A percentile compares a stretch with the other conserved stretches of the same genome.
Conservation (phyloP, 345 rosid genomes). For the Sapria himalayana region DNA sequence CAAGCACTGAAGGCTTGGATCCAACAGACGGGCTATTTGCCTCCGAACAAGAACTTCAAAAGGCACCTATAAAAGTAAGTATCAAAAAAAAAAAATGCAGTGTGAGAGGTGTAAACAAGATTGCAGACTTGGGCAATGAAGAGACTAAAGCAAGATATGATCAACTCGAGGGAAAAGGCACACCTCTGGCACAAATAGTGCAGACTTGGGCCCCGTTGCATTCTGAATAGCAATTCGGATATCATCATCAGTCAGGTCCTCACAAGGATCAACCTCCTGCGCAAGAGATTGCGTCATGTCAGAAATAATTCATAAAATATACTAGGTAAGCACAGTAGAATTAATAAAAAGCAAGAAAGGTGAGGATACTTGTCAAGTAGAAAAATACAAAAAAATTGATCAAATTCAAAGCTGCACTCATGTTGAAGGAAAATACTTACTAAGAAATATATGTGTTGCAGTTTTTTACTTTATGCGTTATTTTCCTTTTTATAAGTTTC, state of each 20-base stretch:
- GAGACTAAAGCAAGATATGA: too few species aligned
- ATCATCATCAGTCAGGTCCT: conserved; percentile 81
- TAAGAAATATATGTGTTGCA: too few species aligned
- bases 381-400: too few species aligned
- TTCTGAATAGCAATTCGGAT: conserved; percentile 91
- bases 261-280: conserved; percentile 96
- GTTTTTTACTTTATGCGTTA: too few species aligned
- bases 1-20: conserved; percentile 93
- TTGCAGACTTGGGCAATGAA: too few species aligned
- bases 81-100: not conserved
- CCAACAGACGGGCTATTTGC: conserved; percentile 79
- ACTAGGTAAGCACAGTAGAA: too few species aligned
- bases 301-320: conserved; percentile 6
- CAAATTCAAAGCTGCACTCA: too few species aligned
- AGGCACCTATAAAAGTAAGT: conserved; percentile 37
- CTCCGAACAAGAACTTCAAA: conserved; percentile 89
- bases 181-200: conserved; percentile 83
- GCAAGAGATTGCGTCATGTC: conserved; percentile 4
- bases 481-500: too few species aligned
- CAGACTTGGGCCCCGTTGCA: conserved; percentile 86
- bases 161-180: too few species aligned
- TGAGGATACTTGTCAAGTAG: too few species aligned
- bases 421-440: too few species aligned
- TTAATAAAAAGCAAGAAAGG: too few species aligned
- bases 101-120: not conserved